Evolutionary conservation across 345 rosid genomes (phyloP), one percentile per base, ranked within the genome.

Genomic region (Sisymbrium irio): DNA sequence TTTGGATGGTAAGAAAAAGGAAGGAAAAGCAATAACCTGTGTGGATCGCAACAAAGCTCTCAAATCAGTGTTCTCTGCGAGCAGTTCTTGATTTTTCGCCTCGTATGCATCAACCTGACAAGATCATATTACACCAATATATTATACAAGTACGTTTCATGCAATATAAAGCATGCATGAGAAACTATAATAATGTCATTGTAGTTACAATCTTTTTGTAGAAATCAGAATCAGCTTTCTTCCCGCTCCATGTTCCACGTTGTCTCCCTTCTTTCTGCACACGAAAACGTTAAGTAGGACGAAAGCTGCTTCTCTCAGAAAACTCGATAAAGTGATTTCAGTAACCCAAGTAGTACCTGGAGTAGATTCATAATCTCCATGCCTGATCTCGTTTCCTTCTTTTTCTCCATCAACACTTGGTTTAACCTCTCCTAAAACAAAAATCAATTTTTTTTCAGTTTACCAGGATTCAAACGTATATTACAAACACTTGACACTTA

Each of bases 201-300:
- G 69, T 73, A 40, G 89, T 61, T 81, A 95, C 98, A 77, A 95
- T 95, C 77, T 85, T 95, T 78, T 95, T 92, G 75, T 92, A 89
- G 82, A 92, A 95, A 78, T 95, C 99, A 64, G 88, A 87, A 63
- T 95, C 98, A 19, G 96, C 58, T 79, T 95, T 95, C 91, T 90
- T 92, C 78, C 97, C 99, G n/a, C 83, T 95, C 99, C 99, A 95
- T 36, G 99, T 95, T 62, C 97, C 99, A 39, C 98, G 96, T 30
- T 92, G 99, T 64, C 96, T 83, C 44, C 99, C 97, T 89, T 95
- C 99, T 87, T 92, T 95, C 99, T 95, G 85, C 63, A 63, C 42
- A 71, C 17, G 57, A 25, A 51, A 51, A 11, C n/a, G 32, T 40
- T 53, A 62, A 53, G n/a, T 76, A 10, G 41, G 2, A 19, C 10